Evolutionary conservation across 192 early-diverging fungal genomes (phyloP).

Genomic region (Linnemannia exigua): DNA sequence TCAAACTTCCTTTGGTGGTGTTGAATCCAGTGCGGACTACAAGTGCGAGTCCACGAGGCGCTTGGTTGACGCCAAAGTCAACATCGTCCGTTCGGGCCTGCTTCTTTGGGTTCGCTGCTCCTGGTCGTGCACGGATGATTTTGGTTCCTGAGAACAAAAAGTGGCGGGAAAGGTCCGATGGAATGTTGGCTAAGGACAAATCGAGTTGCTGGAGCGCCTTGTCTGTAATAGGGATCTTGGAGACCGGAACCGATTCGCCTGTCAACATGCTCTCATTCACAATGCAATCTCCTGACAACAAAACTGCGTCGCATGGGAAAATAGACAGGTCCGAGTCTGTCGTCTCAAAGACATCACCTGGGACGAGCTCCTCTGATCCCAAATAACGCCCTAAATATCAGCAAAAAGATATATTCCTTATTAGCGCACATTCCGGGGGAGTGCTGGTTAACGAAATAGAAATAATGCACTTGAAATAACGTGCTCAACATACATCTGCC

Average conservation of each 20-base stretch:
- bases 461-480: conserved; percentile 43
- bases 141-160: conserved; percentile 95
- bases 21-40: conserved; percentile 92
- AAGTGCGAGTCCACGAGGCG: conserved; percentile 74
- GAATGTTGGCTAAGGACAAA: conserved; percentile 79
- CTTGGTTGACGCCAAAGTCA: conserved; percentile 30
- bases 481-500: conserved; percentile 63
- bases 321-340: conserved; percentile 68
- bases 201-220: conserved; percentile 74
- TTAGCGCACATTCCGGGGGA: not conserved
- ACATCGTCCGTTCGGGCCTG: conserved; percentile 55
- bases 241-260: conserved; percentile 96
- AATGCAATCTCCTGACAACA: conserved; percentile 96
- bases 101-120: conserved; percentile 35
- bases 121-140: conserved; percentile 86
- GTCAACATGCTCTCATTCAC: conserved; percentile 99
- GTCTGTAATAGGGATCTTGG: conserved; percentile 86
- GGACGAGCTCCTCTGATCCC: conserved; percentile 85
- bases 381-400: conserved; percentile 53
- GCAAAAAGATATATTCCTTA: not conserved
- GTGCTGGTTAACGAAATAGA: conserved; percentile 59
- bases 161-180: conserved; percentile 82
- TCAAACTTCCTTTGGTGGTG: conserved; percentile 94
- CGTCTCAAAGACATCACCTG: conserved; percentile 95
- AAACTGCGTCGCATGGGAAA: conserved; percentile 93